A percentile compares a stretch with the other conserved stretches of the same genome.
phyloP scores from a whole-genome alignment of 2,329 filamentous ascomycete genomes.

The Calonectria pauciramosa region DNA sequence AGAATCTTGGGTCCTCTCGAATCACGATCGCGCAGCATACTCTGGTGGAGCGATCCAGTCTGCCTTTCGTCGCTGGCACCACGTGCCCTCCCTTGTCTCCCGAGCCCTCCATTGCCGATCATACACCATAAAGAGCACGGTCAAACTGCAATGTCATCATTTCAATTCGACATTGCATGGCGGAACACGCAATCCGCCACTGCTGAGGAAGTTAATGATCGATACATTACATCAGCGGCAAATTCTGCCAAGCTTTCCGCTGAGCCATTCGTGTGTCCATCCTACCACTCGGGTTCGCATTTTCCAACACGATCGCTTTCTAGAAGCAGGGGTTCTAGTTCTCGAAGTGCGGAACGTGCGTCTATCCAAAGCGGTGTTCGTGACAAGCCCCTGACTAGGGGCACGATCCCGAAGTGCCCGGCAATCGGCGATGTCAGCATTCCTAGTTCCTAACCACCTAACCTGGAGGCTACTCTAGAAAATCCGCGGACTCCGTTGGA shows the following conservation, averaged over 20 bases:
- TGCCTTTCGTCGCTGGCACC: not conserved
- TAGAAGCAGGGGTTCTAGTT: not conserved
- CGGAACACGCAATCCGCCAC: not conserved
- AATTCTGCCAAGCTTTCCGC: not conserved
- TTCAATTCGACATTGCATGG: not conserved
- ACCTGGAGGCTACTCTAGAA: not conserved
- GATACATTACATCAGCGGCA: not conserved
- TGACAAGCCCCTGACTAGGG: not conserved
- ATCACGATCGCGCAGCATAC: not conserved
- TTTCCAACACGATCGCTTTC: not conserved
- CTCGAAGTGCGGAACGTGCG: not conserved
- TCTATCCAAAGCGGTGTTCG: not conserved
- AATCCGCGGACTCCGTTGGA: not conserved
- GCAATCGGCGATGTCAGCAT: not conserved
- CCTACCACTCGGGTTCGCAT: not conserved
- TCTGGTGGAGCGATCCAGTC: not conserved
- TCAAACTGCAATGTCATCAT: constrained; percentile 1
- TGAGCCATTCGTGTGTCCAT: not conserved
- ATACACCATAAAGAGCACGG: not conserved
- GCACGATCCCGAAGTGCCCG: not conserved
- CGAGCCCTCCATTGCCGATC: not conserved
- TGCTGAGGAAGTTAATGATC: not conserved
- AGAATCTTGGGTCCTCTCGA: not conserved
- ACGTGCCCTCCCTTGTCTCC: constrained; percentile 3
- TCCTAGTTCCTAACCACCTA: not conserved